Base-by-base conservation (phyloP, 306 rosid genomes). In the Quercus ilex region DNA sequence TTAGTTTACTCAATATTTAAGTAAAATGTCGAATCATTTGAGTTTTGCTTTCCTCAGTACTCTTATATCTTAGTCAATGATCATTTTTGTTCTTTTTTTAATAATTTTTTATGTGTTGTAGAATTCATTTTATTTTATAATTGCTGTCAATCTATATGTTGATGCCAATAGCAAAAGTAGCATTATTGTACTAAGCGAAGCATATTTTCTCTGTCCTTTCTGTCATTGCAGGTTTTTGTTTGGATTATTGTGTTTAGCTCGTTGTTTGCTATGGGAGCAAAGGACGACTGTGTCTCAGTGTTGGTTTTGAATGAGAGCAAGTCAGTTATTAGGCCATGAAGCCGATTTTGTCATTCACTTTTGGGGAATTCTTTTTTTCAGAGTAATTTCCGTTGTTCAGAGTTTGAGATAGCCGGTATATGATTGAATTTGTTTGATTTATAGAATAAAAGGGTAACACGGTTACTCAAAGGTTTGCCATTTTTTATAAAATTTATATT, bases 401-500 rank as follows among this genome's bases (percentile, higher is more conserved):
- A 26, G 73, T 63, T 73, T 57, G 71, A 67, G 82, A 75, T 79
- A 79, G 80, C 75, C 46, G 55, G 84, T 67, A 85, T 76, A 79
- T 77, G 81, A 82, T 82, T 65, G 82, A 63, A 78, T 85, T 82
- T 76, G 79, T 79, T 49, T 71, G 57, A 57, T 78, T 78, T 57
- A 71, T 63, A 60, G 81, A 81, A 74, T 63, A 78, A 85, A 26
- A 57, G n/a, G 60, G 79, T 51, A 19, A 43, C 74, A 46, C 8
- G 25, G 72, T 56, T 30, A 58, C 73, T 15, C 55, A 31, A 52
- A 41, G 51, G 71, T 78, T 41, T 74, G 79, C 72, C 55, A 38
- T 64, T 60, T 26, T 55, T 73, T 69, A 52, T 77, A 74, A 33
- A 23, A 73, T 74, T 70, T 33, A 67, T 19, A 67, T 31, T 35